phyloP scores from a whole-genome alignment of 352 stramenopile genomes.

The Phytophthora pisi region DNA sequence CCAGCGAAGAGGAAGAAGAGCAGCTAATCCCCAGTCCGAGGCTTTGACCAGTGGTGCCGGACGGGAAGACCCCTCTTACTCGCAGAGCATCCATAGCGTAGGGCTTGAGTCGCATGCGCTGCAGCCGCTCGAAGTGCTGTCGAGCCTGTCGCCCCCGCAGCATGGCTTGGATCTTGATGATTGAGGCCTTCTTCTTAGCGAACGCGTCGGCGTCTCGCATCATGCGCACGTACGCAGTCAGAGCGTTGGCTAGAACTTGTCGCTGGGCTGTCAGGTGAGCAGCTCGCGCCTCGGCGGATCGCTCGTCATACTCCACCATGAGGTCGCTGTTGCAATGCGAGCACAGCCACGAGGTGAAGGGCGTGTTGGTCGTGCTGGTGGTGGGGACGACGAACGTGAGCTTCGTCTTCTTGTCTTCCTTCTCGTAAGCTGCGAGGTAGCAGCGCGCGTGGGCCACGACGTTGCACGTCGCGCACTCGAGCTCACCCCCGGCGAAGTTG shows the following conservation, averaged over 20 bases:
- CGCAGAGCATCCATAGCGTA: constrained; percentile 54
- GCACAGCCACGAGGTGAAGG: constrained; percentile 66
- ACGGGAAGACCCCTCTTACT: constrained; percentile 25
- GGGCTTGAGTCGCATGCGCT: constrained; percentile 62
- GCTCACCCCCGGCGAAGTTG: constrained; percentile 57
- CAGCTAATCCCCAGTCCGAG: constrained; percentile 16
- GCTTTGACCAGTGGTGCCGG: not conserved
- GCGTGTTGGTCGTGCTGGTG: constrained; percentile 4
- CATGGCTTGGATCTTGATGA: constrained; percentile 61
- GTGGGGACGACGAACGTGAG: constrained; percentile 59
- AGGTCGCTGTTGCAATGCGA: constrained; percentile 53
- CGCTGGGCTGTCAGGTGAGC: constrained; percentile 54
- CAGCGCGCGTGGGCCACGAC: constrained; percentile 67
- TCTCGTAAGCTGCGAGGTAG: constrained; percentile 52
- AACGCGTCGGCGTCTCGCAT: constrained; percentile 61
- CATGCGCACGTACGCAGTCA: constrained; percentile 73
- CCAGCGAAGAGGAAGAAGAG: constrained; percentile 13
- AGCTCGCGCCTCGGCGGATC: constrained; percentile 42
- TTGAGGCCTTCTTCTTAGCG: constrained; percentile 60
- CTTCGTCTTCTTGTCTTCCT: constrained; percentile 44
- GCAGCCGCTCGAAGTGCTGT: constrained; percentile 49
- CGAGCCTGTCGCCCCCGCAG: constrained; percentile 59
- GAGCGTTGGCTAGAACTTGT: constrained; percentile 54
- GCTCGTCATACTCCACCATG: constrained; percentile 64
- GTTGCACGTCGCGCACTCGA: constrained; percentile 71